Conservation (phyloP, 2,329 filamentous ascomycete genomes). For the Fusarium oligoseptatum region DNA sequence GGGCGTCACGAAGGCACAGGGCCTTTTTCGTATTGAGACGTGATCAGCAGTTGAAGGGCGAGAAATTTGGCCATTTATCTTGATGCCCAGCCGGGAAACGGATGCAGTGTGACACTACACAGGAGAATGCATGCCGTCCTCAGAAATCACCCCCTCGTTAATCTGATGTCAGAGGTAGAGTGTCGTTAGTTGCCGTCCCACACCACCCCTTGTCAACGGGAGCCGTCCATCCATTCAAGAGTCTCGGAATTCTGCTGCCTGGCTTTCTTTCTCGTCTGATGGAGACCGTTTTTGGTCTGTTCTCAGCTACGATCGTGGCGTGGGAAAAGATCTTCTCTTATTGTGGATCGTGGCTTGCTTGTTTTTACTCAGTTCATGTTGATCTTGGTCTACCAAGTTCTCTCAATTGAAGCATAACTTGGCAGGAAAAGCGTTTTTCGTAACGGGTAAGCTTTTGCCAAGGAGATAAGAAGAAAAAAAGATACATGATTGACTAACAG, state of each 20-base stretch:
- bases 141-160: background rate
- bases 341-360: background rate
- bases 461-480: background rate
- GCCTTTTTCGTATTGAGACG: background rate
- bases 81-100: background rate
- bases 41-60: background rate
- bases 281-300: background rate
- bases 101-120: background rate
- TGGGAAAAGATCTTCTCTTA: background rate
- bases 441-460: background rate
- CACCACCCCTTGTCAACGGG: slow-evolving; percentile 10
- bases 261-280: slow-evolving; percentile 5
- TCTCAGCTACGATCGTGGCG: background rate
- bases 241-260: slow-evolving; percentile 50
- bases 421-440: background rate
- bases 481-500: slow-evolving; percentile 16
- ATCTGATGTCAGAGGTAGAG: slow-evolving; percentile 2
- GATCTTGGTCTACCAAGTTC: background rate
- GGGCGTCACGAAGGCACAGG: no score
- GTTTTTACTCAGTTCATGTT: background rate
- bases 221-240: slow-evolving; percentile 41
- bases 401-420: background rate
- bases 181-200: background rate
- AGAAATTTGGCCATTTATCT: background rate
- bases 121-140: background rate